Conservation (phyloP, 371 early-diverging fungal species). For the Mortierella sp. region DNA sequence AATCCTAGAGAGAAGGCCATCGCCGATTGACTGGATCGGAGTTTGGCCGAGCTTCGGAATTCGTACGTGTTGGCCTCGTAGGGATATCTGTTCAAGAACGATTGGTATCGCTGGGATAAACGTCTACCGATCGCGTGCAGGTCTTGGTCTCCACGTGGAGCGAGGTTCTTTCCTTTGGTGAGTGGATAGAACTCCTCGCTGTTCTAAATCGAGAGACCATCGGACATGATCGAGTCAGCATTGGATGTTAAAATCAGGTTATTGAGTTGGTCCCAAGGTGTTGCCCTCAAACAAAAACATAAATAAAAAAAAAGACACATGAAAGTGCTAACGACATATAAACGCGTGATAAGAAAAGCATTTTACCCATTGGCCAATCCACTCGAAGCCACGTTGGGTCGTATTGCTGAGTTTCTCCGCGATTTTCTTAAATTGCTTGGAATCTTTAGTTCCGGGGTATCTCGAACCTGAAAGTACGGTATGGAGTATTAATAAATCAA, state of each 20-base stretch:
- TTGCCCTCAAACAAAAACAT: too few relatives aligned
- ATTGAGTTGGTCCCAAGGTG: too few relatives aligned
- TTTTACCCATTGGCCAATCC: constrained; percentile 46
- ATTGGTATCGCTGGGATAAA: constrained; percentile 12
- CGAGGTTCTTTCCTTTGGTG: constrained; percentile 9
- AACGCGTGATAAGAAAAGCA: not conserved
- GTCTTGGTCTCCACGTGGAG: constrained; percentile 21
- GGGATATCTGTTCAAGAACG: constrained; percentile 18
- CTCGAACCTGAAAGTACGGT: constrained; percentile 26
- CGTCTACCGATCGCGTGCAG: constrained; percentile 32
- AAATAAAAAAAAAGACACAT: too few relatives aligned
- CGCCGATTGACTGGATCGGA: constrained; percentile 26
- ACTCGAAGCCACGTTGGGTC: constrained; percentile 25
- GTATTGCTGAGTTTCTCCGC: constrained; percentile 13
- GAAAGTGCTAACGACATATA: not conserved
- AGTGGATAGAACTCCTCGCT: constrained; percentile 9
- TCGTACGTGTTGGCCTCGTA: constrained; percentile 24
- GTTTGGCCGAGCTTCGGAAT: constrained; percentile 10
- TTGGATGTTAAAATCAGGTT: not conserved
- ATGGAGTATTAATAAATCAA: not conserved
- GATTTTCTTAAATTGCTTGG: constrained; percentile 3
- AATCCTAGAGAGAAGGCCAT: constrained; percentile 12
- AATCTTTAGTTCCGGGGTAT: constrained; percentile 28
- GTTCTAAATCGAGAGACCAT: constrained; percentile 9
- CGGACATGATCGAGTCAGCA: not conserved